Evolutionary conservation across 148 eudicot species (phyloP).

Genomic region (Camellia japonica): DNA sequence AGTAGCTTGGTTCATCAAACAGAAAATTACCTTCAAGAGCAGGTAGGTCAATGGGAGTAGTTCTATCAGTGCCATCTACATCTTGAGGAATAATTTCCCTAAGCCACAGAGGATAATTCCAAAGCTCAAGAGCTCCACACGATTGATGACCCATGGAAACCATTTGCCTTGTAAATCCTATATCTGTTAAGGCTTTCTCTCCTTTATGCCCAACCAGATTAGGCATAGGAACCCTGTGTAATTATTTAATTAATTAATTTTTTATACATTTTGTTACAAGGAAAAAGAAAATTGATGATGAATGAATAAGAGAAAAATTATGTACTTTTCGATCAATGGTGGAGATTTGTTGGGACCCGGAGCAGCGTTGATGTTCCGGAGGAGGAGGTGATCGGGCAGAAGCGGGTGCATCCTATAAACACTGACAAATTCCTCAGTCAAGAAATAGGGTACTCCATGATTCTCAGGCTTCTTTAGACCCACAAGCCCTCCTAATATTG

Average conservation of each 20-base stretch:
- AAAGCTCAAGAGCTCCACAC: conserved; percentile 42
- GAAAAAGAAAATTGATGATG: no score
- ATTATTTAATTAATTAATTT: no score
- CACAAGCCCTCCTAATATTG: conserved; percentile 31
- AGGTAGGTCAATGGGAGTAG: conserved; percentile 35
- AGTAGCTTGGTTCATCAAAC: no score
- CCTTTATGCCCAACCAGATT: conserved; percentile 32
- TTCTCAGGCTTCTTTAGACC: conserved; percentile 34
- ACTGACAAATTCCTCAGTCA: conserved; percentile 46
- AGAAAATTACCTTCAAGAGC: conserved; percentile 33
- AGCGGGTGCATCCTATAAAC: conserved; percentile 50
- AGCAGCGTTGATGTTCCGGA: conserved; percentile 22
- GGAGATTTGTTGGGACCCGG: conserved; percentile 40
- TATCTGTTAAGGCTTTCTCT: conserved; percentile 18
- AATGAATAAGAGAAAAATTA: neutral
- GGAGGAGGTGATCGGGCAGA: conserved; percentile 33
- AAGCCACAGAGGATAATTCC: conserved; percentile 41
- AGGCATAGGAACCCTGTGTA: conserved; percentile 23
- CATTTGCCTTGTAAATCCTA: conserved; percentile 34
- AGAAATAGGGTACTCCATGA: conserved; percentile 42
- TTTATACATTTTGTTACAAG: no score
- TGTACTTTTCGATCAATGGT: conserved; percentile 24
- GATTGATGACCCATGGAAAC: conserved; percentile 53
- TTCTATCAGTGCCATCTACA: conserved; percentile 32
- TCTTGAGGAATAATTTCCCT: conserved; percentile 35